A percentile compares a stretch with the other conserved stretches of the same genome.
Evolutionary conservation across 2,329 filamentous ascomycete genomes (phyloP).

Genomic region (Pochonia chlamydosporia): DNA sequence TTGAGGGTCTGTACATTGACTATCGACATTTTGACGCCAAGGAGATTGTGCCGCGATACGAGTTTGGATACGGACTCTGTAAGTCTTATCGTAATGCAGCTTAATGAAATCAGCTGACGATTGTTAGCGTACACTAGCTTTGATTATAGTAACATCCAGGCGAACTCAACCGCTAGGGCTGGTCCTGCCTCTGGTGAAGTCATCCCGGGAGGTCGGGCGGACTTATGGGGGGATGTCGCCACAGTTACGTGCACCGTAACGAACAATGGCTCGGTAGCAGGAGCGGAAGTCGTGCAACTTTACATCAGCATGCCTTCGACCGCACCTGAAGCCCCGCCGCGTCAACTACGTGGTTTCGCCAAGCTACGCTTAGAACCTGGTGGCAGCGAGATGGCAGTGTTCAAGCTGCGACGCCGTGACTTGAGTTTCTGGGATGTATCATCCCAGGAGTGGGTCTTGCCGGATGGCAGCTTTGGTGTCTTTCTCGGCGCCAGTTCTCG

Average conservation of each 20-base stretch:
- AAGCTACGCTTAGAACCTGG: too few species aligned
- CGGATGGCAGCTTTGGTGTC: too few species aligned
- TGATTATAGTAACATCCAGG: too few species aligned
- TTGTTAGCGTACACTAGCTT: constrained; percentile 52
- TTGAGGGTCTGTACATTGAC: constrained; percentile 45
- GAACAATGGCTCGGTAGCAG: constrained; percentile 35
- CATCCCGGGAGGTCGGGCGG: constrained; percentile 35
- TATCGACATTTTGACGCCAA: constrained; percentile 47
- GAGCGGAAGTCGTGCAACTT: constrained; percentile 41
- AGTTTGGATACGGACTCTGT: constrained; percentile 51
- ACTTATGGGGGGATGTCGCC: constrained; percentile 41
- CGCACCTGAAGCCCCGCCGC: constrained; percentile 9
- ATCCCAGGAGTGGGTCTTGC: too few species aligned
- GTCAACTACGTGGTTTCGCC: too few species aligned
- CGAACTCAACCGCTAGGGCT: constrained; percentile 36
- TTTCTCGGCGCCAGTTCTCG: too few species aligned
- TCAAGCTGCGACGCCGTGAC: too few species aligned
- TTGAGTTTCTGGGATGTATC: too few species aligned
- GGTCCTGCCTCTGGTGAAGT: constrained; percentile 25
- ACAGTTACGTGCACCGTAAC: constrained; percentile 29
- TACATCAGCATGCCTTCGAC: constrained; percentile 41
- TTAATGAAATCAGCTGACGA: too few species aligned
- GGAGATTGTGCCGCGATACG: constrained; percentile 43
- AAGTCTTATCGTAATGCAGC: too few species aligned
- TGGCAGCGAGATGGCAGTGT: too few species aligned